These are phyloP conservation scores for Acer negundo DNA, from an alignment of 345 rosid species.

Conservation along the genomic window DNA sequence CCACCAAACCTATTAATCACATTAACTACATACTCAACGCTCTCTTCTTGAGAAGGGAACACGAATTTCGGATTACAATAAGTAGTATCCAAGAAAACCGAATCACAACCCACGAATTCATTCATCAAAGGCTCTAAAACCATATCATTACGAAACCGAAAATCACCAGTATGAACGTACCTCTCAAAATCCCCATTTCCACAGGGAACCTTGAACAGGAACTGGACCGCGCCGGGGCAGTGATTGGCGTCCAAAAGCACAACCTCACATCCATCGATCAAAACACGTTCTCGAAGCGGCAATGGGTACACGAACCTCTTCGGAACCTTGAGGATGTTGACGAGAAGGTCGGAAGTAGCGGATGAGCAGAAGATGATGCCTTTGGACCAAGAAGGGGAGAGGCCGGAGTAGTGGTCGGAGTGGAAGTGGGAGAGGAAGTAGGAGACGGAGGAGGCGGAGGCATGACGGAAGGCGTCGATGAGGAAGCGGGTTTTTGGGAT, in stretches of 20 bases:
- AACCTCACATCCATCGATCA: conserved; percentile 70
- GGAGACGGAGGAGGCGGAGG: conserved; percentile 43
- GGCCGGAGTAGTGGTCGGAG: conserved; percentile 84
- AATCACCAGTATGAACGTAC: conserved; percentile 91
- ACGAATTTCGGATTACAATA: conserved; percentile 81
- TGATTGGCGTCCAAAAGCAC: conserved; percentile 76
- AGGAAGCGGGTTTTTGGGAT: conserved; percentile 80
- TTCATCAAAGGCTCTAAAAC: conserved; percentile 41
- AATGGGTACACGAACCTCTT: conserved; percentile 52
- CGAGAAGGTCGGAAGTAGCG: conserved; percentile 62
- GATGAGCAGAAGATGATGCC: conserved; percentile 81
- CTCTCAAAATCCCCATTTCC: conserved; percentile 35
- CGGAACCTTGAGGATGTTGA: conserved; percentile 51
- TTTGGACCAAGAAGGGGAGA: conserved; percentile 68
- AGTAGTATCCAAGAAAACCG: conserved; percentile 78
- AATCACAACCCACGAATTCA: conserved; percentile 67
- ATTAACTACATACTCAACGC: conserved; percentile 61
- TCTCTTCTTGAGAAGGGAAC: conserved; percentile 76
- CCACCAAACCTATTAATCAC: conserved; percentile 56
- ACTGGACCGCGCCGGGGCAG: conserved; percentile 90
- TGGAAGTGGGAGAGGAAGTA: conserved; percentile 96
- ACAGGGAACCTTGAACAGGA: conserved; percentile 58
- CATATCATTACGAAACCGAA: conserved; percentile 63
- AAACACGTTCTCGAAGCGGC: conserved; percentile 38
- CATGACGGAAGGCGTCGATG: conserved; percentile 72